Evolutionary conservation across 805 yeast species (phyloP), one percentile per base, ranked within the genome.

Genomic region (Hanseniaspora lachancei): DNA sequence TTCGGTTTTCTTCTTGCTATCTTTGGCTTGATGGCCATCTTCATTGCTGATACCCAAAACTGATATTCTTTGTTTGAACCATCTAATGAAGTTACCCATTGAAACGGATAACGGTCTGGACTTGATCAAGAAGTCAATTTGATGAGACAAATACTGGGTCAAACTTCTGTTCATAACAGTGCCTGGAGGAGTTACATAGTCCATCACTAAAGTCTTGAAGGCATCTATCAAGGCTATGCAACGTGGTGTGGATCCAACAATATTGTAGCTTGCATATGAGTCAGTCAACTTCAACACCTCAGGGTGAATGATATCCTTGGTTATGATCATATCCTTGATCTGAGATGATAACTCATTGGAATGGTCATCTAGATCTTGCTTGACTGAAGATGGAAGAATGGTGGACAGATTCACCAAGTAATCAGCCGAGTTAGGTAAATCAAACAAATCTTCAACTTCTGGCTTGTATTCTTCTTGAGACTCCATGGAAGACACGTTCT

Each of bases 71-170:
- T 91, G 97, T 65, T 93, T 93, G 60, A 93, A 76, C 96, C 97
- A 89, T 63, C 98, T 80, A 61, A 93, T 93, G 2, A 97, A 91
- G 71, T 89, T 93, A 55, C 98, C 98, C 98, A 93, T 93, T 0
- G 96, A 79, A 2, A 89, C 86, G 56, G 93, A 81, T 49, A 93
- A 74, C 0, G 97, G 97, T 60, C 98, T 79, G 3, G 96, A 89
- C 10, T 87, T 80, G 63, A 87, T 91, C 62, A 93, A 73, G 62
- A 85, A 87, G 66, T 91, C 98, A 60, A 93, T 93, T 70, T 93
- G 98, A 64, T 85, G 87, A 12, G 95, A 82, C 57, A 93, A 74
- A 67, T 89, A 91, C 35, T 84, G 81, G 0, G 96, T 88, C 63
- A 93, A 76, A 69, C 89, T 86, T 72, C 98, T 81, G 38, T 89